phyloP scores from a whole-genome alignment of 2,329 filamentous ascomycete genomes.

The Ophiocordyceps camponoti-saundersi region DNA sequence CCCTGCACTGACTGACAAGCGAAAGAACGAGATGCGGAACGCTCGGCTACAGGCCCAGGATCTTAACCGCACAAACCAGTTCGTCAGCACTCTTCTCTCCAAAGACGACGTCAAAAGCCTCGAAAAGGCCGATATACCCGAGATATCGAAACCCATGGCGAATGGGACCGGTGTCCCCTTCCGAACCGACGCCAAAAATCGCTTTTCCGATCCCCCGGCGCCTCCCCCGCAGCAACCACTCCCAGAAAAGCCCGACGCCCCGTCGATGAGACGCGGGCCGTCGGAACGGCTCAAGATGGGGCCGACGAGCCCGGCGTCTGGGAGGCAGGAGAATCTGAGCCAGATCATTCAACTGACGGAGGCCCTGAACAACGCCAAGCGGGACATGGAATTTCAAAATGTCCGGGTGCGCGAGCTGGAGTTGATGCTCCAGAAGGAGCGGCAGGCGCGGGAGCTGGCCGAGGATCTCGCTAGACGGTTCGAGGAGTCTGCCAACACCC shows the following conservation, averaged over 20 bases:
- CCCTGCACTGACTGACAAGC: not conserved
- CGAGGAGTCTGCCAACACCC: conserved; percentile 30
- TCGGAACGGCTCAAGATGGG: conserved; percentile 55
- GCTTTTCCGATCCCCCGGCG: conserved; percentile 85
- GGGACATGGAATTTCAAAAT: conserved; percentile 72
- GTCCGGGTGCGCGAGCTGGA: conserved; percentile 70
- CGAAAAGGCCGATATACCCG: conserved; percentile 31
- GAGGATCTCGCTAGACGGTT: conserved; percentile 66
- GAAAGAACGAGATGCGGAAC: conserved; percentile 72
- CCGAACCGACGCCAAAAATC: conserved; percentile 59
- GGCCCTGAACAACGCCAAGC: conserved; percentile 66
- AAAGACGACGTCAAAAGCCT: conserved; percentile 49
- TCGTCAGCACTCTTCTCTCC: conserved; percentile 59
- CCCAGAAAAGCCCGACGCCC: conserved; percentile 77
- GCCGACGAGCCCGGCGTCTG: conserved; percentile 35
- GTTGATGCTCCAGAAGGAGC: conserved; percentile 54
- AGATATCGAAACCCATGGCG: conserved; percentile 29
- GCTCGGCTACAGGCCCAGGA: conserved; percentile 80
- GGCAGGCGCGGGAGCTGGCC: conserved; percentile 64
- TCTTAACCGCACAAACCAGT: conserved; percentile 64
- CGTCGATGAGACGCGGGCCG: conserved; percentile 56
- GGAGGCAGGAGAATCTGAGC: conserved; percentile 41
- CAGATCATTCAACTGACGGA: conserved; percentile 78
- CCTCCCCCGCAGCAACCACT: conserved; percentile 86
- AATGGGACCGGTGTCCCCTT: conserved; percentile 36